Evolutionary conservation across 2,329 filamentous ascomycete species (phyloP).

Genomic region (Aspergillus sp.): DNA sequence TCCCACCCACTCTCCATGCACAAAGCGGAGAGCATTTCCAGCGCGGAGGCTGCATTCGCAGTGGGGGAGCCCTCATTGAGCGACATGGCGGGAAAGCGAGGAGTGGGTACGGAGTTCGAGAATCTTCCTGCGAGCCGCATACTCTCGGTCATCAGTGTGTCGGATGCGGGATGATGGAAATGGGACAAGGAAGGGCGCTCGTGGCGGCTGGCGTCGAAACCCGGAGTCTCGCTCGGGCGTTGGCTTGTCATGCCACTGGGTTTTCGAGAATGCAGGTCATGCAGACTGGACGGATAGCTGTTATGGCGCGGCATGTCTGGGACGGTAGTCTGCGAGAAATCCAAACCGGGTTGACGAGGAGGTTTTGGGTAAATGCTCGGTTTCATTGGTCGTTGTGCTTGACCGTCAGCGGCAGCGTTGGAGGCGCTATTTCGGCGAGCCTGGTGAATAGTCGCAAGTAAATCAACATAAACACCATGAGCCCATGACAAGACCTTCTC

Average conservation of each 20-base stretch:
- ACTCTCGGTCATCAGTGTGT: constrained; percentile 20
- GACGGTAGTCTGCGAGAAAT: constrained; percentile 32
- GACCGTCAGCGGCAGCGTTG: constrained; percentile 33
- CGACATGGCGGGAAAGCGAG: constrained; percentile 22
- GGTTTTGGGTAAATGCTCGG: constrained; percentile 55
- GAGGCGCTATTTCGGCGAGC: constrained; percentile 39
- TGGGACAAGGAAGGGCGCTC: constrained; percentile 19
- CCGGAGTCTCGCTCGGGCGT: constrained; percentile 10
- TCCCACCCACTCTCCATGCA: constrained; percentile 74
- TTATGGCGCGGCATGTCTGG: constrained; percentile 22
- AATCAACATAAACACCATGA: constrained; percentile 62
- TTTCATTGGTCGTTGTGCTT: constrained; percentile 38
- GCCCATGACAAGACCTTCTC: constrained; percentile 61
- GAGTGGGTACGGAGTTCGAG: constrained; percentile 20
- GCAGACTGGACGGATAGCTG: constrained; percentile 29
- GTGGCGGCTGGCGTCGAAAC: constrained; percentile 9
- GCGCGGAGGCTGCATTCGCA: constrained; percentile 53
- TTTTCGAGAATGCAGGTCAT: constrained; percentile 19
- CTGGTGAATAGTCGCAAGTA: constrained; percentile 56
- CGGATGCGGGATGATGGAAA: constrained; percentile 16
- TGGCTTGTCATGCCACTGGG: constrained; percentile 5
- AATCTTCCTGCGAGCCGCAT: constrained; percentile 24
- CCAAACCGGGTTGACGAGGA: constrained; percentile 47
- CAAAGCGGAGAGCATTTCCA: constrained; percentile 62
- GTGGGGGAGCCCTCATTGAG: constrained; percentile 36